Base-by-base conservation (phyloP, 192 early-diverging fungal species). In the Rhizoclosmatium sp. region DNA sequence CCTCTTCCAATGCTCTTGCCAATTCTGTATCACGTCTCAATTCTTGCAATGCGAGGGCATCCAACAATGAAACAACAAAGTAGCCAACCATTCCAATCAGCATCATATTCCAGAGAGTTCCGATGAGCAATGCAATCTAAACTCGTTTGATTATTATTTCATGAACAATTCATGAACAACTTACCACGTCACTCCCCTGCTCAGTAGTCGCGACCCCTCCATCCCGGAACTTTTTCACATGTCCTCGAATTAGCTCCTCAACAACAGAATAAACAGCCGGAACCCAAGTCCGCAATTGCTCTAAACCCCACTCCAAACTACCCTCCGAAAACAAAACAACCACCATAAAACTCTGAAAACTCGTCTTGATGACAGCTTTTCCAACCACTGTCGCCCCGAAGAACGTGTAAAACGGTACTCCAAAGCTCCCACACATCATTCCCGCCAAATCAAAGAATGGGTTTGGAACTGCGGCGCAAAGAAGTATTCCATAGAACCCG, bases 381-480 rank as follows among this genome's bases (percentile, higher is more conserved):
- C 97, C 97, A 23, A 98, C 77, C 67, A 98, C 92, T 2, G 97
- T 98, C 0, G 97, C 97, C 0, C 95, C 95, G 84, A 97, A 98
- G 84, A 97, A 98, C 4, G 96, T 98, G 78, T 88, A 86, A 81
- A 98, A 97, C 19, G 95, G 95, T 0, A 98, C 90, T 54, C 91
- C 80, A 78, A 96, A 97, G 79, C 95, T 93, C 0, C 97, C 97
- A 78, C 96, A 97, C 3, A 96, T 92, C 56, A 98, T 97, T 23
- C 97, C 97, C 47, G 97, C 97, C 47, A 98, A 87, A 76, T 98
- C 97, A 84, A 98, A 98, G 56, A 98, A 84, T 14, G 96, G 96
- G 70, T 98, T 98, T n/a, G 97, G 97, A 71, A 94, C 93, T 23
- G 95, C 96, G 31, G 97, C 97, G 84, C 92, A 95, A 2, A 96